Conservation (phyloP, 1,139 yeast species). For the Geotrichum bryndzae region DNA sequence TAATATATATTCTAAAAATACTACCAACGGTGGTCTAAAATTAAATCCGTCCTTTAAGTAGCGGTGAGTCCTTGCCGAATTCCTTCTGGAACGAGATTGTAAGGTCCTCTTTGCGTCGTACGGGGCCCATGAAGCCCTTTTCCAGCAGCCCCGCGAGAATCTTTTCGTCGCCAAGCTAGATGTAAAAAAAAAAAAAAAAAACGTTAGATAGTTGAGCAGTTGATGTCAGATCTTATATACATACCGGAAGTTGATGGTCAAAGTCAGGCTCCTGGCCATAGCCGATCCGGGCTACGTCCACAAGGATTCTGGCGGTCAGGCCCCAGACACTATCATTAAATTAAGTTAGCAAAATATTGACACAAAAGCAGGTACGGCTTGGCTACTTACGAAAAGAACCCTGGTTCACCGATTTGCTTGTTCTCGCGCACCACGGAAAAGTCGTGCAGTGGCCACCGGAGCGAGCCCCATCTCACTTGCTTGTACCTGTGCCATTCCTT, state of each 20-base stretch:
- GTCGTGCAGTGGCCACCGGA: slow-evolving; percentile 30
- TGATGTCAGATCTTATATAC: slow-evolving; percentile 1
- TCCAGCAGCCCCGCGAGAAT: slow-evolving; percentile 26
- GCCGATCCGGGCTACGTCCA: slow-evolving; percentile 64
- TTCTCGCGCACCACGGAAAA: slow-evolving; percentile 34
- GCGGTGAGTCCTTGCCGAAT: slow-evolving; percentile 27
- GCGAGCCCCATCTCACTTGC: slow-evolving; percentile 36
- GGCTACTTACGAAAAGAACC: slow-evolving; percentile 44
- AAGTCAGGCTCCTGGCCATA: slow-evolving; percentile 40
- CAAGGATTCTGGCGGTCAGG: slow-evolving; percentile 75
- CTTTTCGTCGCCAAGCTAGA: slow-evolving; percentile 30
- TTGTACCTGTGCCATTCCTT: slow-evolving; percentile 33
- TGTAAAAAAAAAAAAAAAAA: neutral
- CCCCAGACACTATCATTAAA: slow-evolving; percentile 82
- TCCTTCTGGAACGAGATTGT: slow-evolving; percentile 24
- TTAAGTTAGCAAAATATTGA: slow-evolving; percentile 27
- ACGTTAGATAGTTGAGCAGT: neutral
- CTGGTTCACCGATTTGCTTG: slow-evolving; percentile 52
- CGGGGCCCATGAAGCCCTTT: slow-evolving; percentile 25
- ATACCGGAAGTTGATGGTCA: slow-evolving; percentile 29
- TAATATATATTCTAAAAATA: neutral
- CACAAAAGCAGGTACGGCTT: slow-evolving; percentile 41
- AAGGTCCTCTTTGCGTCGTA: slow-evolving; percentile 24
- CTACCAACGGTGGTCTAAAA: neutral
- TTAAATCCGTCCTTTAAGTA: slow-evolving; percentile 22